Percentiles rank a stretch among this genome's conserved stretches.
Conservation (phyloP, 1,139 yeast species). For the Scheffersomyces quercinus region DNA sequence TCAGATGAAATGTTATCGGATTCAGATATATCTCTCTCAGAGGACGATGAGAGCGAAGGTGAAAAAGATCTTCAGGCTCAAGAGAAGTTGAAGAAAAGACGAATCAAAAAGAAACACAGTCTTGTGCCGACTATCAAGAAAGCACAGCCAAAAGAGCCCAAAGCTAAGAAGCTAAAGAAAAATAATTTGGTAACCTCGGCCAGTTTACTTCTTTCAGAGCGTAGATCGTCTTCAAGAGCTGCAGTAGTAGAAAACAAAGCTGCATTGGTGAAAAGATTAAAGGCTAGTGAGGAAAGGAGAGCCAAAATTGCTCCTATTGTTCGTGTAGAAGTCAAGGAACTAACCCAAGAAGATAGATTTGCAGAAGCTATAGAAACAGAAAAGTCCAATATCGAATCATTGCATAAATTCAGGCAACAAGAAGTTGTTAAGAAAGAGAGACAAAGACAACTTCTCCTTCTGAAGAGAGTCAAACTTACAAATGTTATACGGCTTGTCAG, state of each 20-base stretch:
- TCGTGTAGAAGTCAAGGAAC: constrained; percentile 45
- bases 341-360: constrained; percentile 85
- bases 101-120: constrained; percentile 35
- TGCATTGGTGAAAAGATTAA: constrained; percentile 71
- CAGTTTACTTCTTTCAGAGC: constrained; percentile 44
- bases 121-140: constrained; percentile 51
- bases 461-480: constrained; percentile 58
- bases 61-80: constrained; percentile 61
- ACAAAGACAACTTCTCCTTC: constrained; percentile 70
- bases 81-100: constrained; percentile 46
- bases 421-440: constrained; percentile 79
- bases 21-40: constrained; percentile 51
- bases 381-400: constrained; percentile 66
- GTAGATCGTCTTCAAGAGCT: constrained; percentile 78
- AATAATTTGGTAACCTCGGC: constrained; percentile 39
- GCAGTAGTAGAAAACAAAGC: constrained; percentile 80
- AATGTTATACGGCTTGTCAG: constrained; percentile 57
- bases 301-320: constrained; percentile 48
- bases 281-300: constrained; percentile 68
- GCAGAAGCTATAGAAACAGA: constrained; percentile 89
- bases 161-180: constrained; percentile 16
- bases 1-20: constrained; percentile 53
- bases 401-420: constrained; percentile 77
- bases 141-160: constrained; percentile 23
- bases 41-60: constrained; percentile 63